These are phyloP conservation scores for Vitis hybrid DNA, from an alignment of 177 flowering plant genomes.

Conservation along the genomic window DNA sequence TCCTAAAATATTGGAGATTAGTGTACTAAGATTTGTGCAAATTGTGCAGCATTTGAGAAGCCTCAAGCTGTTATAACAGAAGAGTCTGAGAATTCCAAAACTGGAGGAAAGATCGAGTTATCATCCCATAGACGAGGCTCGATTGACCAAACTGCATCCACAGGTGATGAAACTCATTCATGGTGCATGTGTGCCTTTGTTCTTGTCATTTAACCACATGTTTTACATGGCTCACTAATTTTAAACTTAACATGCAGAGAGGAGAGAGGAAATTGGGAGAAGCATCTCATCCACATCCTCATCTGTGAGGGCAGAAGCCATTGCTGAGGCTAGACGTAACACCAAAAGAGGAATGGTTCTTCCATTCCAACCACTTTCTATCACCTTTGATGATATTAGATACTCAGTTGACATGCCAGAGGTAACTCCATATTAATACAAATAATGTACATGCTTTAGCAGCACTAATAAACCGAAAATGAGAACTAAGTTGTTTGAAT, in stretches of 20 bases:
- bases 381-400: conserved; percentile 29
- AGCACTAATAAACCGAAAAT: no score
- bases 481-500: no score
- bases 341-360: conserved; percentile 29
- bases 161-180: not conserved
- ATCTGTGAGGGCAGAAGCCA: conserved; percentile 1
- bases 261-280: not conserved
- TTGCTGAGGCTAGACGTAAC: conserved; percentile 1
- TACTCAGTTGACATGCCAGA: conserved; percentile 36
- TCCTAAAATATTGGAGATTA: no score
- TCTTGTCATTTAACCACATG: not conserved
- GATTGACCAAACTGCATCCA: not conserved
- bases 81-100: conserved; percentile 4
- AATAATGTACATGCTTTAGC: not conserved
- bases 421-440: conserved; percentile 10
- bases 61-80: conserved; percentile 6
- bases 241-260: not conserved
- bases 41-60: conserved; percentile 15
- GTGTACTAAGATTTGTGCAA: not conserved
- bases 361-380: conserved; percentile 25
- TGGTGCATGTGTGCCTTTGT: not conserved
- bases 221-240: not conserved
- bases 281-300: conserved; percentile 6
- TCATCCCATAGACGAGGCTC: not conserved
- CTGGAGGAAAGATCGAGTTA: not conserved